Base-by-base conservation (phyloP, 202 grass and related monocot species). In the Cymbopogon flexuosus region DNA sequence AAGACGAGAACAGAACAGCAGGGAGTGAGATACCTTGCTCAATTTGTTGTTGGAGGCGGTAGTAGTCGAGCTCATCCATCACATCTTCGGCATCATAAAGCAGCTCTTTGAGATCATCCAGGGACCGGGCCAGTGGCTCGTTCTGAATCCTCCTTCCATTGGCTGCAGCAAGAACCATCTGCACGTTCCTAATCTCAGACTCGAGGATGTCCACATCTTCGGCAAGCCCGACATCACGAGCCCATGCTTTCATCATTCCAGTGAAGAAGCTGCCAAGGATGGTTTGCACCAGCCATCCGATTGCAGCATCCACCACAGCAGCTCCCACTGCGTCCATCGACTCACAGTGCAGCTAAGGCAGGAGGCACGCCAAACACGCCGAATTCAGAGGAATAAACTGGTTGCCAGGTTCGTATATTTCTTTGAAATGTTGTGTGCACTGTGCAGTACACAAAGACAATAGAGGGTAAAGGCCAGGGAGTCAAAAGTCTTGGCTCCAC, bases 121-220 rank as follows among this genome's bases (percentile, higher is more conserved):
- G 65, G 3, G 82, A 80, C 30, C 1, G 11, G 2, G 70, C 19
- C 3, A 87, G 18, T 16, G 72, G 22, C 36, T 34, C 31, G 75
- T 60, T 87, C 5, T 31, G 62, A 31, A 90, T 75, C 22, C 37
- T 47, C 1, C 19, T 81, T 16, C 85, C 66, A 0, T 24, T 2
- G 0, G 57, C 83, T 31, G 81, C 72, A 6, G 89, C 85, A 37
- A 91, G 72, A 8, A 88, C 31, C 47, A 78, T 73, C 21, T 77
- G 2, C 0, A 21, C 24, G 10, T 0, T 6, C 40, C 2, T 63
- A 15, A 65, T 24, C 59, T 21, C 24, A 1, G 3, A 24, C 57
- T 62, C 7, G 15, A 63, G 74, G 9, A 18, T 46, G 2, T 22
- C 16, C 43, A 34, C 43, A 0, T 79, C 63, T 2, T 34, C 33